These are phyloP conservation scores for Dentiscutata heterogama DNA, from an alignment of 371 early-diverging fungal genomes.

Conservation along the genomic window DNA sequence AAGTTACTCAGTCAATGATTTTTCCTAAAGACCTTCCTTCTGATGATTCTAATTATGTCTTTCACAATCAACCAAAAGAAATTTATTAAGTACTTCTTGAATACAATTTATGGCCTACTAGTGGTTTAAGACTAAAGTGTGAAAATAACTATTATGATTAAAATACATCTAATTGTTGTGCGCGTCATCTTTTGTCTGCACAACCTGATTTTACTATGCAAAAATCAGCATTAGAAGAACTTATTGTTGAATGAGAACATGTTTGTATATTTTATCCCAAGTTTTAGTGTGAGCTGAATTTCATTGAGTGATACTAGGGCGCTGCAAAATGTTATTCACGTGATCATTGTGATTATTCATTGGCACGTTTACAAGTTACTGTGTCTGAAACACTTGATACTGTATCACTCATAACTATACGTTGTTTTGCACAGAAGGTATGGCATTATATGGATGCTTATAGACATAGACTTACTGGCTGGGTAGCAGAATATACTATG, in stretches of 20 bases:
- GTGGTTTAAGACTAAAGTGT: no score
- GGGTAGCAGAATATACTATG: background rate
- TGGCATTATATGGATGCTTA: slow-evolving; percentile 35
- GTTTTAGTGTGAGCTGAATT: background rate
- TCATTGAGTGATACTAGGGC: background rate
- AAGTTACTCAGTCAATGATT: background rate
- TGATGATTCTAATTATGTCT: no score
- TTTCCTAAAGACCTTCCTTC: background rate
- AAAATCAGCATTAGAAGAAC: slow-evolving; percentile 5
- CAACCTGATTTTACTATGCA: slow-evolving; percentile 11
- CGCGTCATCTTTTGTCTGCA: background rate
- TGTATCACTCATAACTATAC: background rate
- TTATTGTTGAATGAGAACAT: background rate
- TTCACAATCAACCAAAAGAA: background rate
- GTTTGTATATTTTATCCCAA: slow-evolving; percentile 1
- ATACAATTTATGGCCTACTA: background rate
- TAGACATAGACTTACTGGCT: background rate
- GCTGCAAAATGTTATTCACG: background rate
- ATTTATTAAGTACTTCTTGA: slow-evolving; percentile 16
- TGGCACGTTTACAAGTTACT: background rate
- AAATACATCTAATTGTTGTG: background rate
- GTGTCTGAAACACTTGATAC: slow-evolving; percentile 19
- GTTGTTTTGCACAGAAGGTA: background rate
- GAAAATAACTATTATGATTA: no score
- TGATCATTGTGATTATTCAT: slow-evolving; percentile 25